phyloP scores from a whole-genome alignment of 495 filamentous ascomycete species.

The Aspergillus nanangensis region DNA sequence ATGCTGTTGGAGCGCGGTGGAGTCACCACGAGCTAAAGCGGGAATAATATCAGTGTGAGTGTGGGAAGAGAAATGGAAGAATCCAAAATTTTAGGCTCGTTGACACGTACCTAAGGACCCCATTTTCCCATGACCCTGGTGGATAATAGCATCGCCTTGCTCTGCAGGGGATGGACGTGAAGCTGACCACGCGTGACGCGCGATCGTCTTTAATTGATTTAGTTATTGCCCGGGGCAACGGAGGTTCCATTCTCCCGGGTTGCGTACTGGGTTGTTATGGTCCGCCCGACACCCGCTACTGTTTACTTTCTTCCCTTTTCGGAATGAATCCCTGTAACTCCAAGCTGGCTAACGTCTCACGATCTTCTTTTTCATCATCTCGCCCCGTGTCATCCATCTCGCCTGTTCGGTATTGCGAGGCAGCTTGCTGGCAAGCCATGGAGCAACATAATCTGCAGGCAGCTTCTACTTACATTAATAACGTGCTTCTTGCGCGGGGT shows the following conservation, averaged over 20 bases:
- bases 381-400: background rate
- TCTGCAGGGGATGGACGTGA: background rate
- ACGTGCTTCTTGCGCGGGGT: slow-evolving; percentile 84
- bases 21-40: slow-evolving; percentile 9
- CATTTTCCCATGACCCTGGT: slow-evolving; percentile 5
- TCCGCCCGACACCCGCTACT: slow-evolving; percentile 12
- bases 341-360: background rate
- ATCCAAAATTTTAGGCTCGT: background rate
- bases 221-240: slow-evolving; percentile 1
- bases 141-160: background rate
- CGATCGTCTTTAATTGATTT: background rate
- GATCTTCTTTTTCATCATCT: background rate
- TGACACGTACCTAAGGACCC: slow-evolving; percentile 11
- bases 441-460: slow-evolving; percentile 77
- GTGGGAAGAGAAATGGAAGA: background rate
- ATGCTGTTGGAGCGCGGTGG: slow-evolving; percentile 20
- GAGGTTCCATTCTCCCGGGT: background rate
- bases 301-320: slow-evolving; percentile 46
- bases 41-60: background rate
- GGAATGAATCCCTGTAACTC: slow-evolving; percentile 18
- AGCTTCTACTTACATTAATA: slow-evolving; percentile 94
- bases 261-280: background rate
- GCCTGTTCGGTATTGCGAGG: background rate
- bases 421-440: slow-evolving; percentile 48
- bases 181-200: background rate